A percentile compares a stretch with the other conserved stretches of the same genome.
phyloP scores from a whole-genome alignment of 2,329 filamentous ascomycete genomes.

The Knufia petricola region DNA sequence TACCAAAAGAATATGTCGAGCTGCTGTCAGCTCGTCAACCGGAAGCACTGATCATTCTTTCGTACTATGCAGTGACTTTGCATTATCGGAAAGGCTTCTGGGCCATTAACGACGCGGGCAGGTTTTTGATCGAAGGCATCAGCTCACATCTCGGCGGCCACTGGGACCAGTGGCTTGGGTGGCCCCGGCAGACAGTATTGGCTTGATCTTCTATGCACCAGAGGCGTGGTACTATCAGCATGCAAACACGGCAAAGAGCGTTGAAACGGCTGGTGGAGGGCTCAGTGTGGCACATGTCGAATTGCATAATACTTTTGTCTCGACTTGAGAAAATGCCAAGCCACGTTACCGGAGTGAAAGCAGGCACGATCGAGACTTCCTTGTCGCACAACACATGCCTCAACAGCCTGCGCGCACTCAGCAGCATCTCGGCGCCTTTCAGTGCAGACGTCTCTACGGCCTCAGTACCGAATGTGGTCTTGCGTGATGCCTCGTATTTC shows the following conservation, averaged over 20 bases:
- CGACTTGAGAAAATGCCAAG: background rate
- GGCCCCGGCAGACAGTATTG: constrained; percentile 15
- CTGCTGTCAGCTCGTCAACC: constrained; percentile 30
- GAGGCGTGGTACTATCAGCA: no score
- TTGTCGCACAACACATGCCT: no score
- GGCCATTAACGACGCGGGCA: constrained; percentile 27
- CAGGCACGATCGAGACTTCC: no score
- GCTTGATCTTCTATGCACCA: background rate
- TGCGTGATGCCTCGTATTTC: no score
- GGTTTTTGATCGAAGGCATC: constrained; percentile 23
- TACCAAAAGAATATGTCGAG: constrained; percentile 24
- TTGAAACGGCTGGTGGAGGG: no score
- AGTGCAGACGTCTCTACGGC: no score
- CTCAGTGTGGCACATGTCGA: no score
- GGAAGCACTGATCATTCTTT: constrained; percentile 35
- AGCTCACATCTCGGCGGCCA: constrained; percentile 21
- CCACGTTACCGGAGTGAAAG: background rate
- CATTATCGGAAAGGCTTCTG: constrained; percentile 29
- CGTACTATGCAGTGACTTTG: constrained; percentile 35
- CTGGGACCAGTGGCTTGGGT: constrained; percentile 26
- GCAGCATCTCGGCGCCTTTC: no score
- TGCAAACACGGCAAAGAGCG: no score
- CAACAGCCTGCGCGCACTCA: no score
- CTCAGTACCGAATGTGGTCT: no score
- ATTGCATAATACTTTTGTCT: no score